These are phyloP conservation scores for Hypoxylon fuscum DNA, from an alignment of 495 filamentous ascomycete genomes.

Conservation along the genomic window DNA sequence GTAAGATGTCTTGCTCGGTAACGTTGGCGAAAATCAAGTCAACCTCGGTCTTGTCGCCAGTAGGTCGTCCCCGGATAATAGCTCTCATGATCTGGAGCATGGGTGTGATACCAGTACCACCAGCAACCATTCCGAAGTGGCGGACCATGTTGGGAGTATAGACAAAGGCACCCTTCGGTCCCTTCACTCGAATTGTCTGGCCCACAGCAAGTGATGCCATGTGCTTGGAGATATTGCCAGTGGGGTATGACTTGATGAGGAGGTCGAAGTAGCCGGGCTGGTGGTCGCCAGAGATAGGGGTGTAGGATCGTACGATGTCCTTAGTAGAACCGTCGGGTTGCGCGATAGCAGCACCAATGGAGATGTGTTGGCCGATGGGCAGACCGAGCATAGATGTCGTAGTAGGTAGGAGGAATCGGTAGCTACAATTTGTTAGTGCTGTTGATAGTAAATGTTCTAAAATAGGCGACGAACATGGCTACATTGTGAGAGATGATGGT, in stretches of 20 bases:
- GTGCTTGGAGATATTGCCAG: constrained; percentile 94
- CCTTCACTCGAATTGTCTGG: constrained; percentile 85
- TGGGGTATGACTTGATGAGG: constrained; percentile 95
- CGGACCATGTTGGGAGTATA: constrained; percentile 95
- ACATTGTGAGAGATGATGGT: constrained; percentile 96
- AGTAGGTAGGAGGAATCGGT: constrained; percentile 86
- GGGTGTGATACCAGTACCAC: constrained; percentile 96
- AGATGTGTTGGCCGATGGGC: constrained; percentile 98
- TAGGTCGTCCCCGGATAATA: constrained; percentile 81
- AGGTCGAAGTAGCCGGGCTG: constrained; percentile 95
- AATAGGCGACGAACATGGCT: constrained; percentile 68
- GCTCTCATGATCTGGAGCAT: constrained; percentile 96
- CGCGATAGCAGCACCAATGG: constrained; percentile 79
- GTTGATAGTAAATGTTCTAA: background rate
- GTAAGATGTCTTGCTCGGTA: constrained; percentile 87
- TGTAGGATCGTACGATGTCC: constrained; percentile 95
- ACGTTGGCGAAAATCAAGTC: constrained; percentile 98
- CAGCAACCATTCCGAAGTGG: constrained; percentile 96
- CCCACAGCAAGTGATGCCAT: constrained; percentile 83
- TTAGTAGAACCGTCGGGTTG: constrained; percentile 74
- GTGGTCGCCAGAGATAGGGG: constrained; percentile 91
- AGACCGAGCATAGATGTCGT: constrained; percentile 87
- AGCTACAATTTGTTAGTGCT: constrained; percentile 57
- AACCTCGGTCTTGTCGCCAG: constrained; percentile 85
- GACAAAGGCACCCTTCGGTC: constrained; percentile 96